Conservation (phyloP, 192 early-diverging fungal species). For the Linnemannia hyalina region DNA sequence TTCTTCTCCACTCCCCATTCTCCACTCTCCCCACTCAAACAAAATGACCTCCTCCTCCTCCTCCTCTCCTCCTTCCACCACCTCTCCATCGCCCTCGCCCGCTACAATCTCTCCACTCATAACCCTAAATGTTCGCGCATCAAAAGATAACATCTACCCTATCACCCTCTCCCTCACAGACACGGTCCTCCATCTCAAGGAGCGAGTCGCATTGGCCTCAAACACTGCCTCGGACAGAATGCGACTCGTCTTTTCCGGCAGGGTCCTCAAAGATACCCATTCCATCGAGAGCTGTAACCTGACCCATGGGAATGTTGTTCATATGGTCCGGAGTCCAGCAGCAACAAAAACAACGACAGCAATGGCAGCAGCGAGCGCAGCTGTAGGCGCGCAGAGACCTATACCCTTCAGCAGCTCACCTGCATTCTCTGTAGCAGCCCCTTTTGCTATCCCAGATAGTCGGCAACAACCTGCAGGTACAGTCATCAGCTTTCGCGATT, state of each 20-base stretch:
- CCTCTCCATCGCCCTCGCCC: not conserved
- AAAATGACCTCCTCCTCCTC: not conserved
- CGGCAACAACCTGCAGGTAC: not conserved
- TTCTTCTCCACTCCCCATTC: conserved; percentile 5
- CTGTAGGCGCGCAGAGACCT: not conserved
- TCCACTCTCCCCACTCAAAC: not conserved
- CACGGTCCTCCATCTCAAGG: conserved; percentile 84
- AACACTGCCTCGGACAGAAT: conserved; percentile 76
- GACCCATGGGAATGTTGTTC: conserved; percentile 88
- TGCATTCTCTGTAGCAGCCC: not conserved
- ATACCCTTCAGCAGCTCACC: not conserved
- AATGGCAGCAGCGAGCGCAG: not conserved
- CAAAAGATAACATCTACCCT: conserved; percentile 75
- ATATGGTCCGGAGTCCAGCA: conserved; percentile 82
- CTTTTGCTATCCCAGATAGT: not conserved
- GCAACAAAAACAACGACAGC: not conserved
- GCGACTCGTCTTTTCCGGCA: conserved; percentile 92
- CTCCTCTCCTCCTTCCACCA: no score
- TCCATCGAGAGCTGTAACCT: conserved; percentile 83
- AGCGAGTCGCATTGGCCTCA: conserved; percentile 69
- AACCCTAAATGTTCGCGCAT: conserved; percentile 77
- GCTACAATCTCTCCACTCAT: conserved; percentile 27
- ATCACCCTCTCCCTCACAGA: conserved; percentile 69
- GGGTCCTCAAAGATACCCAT: conserved; percentile 93
- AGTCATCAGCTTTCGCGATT: no score